Conservation (phyloP, 306 rosid genomes). For the Gynostemma pentaphyllum region DNA sequence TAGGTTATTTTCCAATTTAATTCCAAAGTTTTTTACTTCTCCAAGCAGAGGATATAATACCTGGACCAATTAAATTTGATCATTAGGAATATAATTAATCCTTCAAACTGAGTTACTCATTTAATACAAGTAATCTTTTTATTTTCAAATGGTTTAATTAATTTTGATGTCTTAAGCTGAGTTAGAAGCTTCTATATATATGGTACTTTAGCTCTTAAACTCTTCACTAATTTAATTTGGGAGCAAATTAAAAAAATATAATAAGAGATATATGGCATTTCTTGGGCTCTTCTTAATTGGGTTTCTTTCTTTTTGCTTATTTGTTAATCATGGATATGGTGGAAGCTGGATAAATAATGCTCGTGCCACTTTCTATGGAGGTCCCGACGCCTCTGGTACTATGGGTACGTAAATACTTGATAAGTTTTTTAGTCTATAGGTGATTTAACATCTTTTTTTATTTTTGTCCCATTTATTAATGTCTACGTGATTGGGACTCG, state of each 20-base stretch:
- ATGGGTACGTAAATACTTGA: background rate
- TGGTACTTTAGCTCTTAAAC: background rate
- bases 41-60: too few relatives aligned
- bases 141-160: too few relatives aligned
- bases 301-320: background rate
- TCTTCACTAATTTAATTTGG: background rate
- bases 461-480: background rate
- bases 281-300: background rate
- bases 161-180: too few relatives aligned
- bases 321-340: background rate
- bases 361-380: conserved; percentile 25
- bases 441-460: too few relatives aligned
- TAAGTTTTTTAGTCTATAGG: background rate
- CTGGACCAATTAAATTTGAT: too few relatives aligned
- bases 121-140: too few relatives aligned
- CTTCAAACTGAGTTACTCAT: too few relatives aligned
- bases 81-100: too few relatives aligned
- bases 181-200: background rate
- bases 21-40: too few relatives aligned
- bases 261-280: background rate
- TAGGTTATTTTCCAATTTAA: too few relatives aligned
- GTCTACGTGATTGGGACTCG: too few relatives aligned
- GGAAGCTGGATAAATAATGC: background rate
- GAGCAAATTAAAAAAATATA: background rate
- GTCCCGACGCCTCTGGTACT: conserved; percentile 18